Evolutionary conservation across 1,284 basidiomycete genomes (phyloP), one percentile per base, ranked within the genome.

Genomic region (Tilletiaria anomala): DNA sequence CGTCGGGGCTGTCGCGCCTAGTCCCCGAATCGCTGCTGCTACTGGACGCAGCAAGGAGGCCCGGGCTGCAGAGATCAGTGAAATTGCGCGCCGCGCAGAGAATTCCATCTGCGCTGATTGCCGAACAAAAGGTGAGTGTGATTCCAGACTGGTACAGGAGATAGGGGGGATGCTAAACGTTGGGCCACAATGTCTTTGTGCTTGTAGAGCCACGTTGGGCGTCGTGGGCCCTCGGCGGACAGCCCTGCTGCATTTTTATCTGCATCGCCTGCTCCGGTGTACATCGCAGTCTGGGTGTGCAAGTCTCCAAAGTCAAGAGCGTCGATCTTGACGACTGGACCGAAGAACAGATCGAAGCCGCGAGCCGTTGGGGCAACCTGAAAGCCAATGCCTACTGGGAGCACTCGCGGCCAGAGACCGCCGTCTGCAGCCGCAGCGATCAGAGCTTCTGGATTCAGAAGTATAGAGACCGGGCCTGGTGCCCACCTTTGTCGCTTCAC

Each of bases 221-320:
- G 4, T 66, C 64, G 2, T 68, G 61, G 59, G 57, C 50, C 16
- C 44, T 73, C 44, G 70, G 70, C 29, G 43, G 43, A 14, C 44
- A 51, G 44, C 44, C 56, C 2, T 53, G 56, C 37, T 58, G 55
- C 45, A 65, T 73, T 45, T 73, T 73, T 44, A 55, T 74, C 35
- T 74, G 73, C 55, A 74, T 74, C 33, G 58, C 69, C 12, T 75
- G 73, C 48, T 69, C 67, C 18, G 73, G 73, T 0, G 43, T 72
- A 1, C 73, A 75, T 50, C 68, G 73, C 4, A 60, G 67, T 4
- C 58, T 75, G 6, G 73, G 73, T 6, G 73, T 72, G 19, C 73
- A 73, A 50, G 68, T 73, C 24, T 70, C 70, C 26, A 72, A 72
- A 47, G 70, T 73, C 19, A 64, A 72, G 23, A 69, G 65, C 3